A percentile compares a stretch with the other conserved stretches of the same genome.
Evolutionary conservation across 2,329 filamentous ascomycete genomes (phyloP).

Genomic region (Fusarium sp.): DNA sequence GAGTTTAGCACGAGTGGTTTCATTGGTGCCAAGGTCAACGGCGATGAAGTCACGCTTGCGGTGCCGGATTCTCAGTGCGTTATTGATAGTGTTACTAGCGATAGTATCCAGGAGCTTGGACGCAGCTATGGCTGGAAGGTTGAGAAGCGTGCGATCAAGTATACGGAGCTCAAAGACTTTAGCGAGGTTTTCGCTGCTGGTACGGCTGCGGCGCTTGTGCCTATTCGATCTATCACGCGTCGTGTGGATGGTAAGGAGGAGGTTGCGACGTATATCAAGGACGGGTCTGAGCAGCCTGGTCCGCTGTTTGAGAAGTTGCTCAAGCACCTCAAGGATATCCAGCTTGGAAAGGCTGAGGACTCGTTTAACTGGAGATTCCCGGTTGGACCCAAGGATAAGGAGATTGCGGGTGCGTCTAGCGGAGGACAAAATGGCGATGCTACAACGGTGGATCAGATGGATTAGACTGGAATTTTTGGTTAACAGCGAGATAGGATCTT

Average conservation of each 20-base stretch:
- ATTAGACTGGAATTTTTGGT: slow-evolving; percentile 33
- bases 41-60: slow-evolving; percentile 77
- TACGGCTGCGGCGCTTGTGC: slow-evolving; percentile 91
- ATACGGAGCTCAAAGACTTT: slow-evolving; percentile 68
- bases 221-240: slow-evolving; percentile 91
- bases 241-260: slow-evolving; percentile 61
- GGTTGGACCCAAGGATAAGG: slow-evolving; percentile 63
- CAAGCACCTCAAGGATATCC: slow-evolving; percentile 84
- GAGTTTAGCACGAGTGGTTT: slow-evolving; percentile 98
- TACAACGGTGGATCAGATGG: slow-evolving; percentile 55
- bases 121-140: slow-evolving; percentile 86
- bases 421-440: slow-evolving; percentile 41
- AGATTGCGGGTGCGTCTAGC: slow-evolving; percentile 53
- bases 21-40: slow-evolving; percentile 79
- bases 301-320: slow-evolving; percentile 81
- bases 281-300: slow-evolving; percentile 77
- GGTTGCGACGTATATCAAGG: slow-evolving; percentile 69
- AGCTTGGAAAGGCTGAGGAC: slow-evolving; percentile 85
- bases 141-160: slow-evolving; percentile 80
- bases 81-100: slow-evolving; percentile 88
- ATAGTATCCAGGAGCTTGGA: slow-evolving; percentile 83
- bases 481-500: slow-evolving; percentile 9
- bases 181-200: slow-evolving; percentile 90
- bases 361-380: slow-evolving; percentile 78
- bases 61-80: slow-evolving; percentile 91